phyloP scores from a whole-genome alignment of 306 rosid genomes.

The Lathyrus tuberosus region DNA sequence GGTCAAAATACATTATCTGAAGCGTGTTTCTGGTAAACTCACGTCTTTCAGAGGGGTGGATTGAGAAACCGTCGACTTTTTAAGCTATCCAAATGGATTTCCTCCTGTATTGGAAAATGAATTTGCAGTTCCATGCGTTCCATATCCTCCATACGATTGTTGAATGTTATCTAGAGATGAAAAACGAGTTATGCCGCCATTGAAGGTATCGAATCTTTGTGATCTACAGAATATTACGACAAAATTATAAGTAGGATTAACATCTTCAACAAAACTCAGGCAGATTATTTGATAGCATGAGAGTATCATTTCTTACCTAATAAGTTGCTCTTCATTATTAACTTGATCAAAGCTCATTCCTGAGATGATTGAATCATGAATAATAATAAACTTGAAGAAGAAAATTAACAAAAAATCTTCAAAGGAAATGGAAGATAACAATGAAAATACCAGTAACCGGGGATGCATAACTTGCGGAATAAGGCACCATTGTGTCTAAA shows the following conservation, averaged over 20 bases:
- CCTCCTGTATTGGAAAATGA: slow-evolving; percentile 48
- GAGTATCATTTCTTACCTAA: slow-evolving; percentile 47
- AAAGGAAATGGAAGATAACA: slow-evolving; percentile 36
- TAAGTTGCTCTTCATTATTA: slow-evolving; percentile 38
- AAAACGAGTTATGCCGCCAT: slow-evolving; percentile 32
- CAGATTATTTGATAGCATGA: background rate
- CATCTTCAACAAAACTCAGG: slow-evolving; percentile 8
- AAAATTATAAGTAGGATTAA: background rate
- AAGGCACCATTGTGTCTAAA: slow-evolving; percentile 46
- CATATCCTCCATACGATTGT: slow-evolving; percentile 37
- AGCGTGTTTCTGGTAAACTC: background rate
- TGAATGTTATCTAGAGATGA: slow-evolving; percentile 42
- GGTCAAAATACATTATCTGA: background rate
- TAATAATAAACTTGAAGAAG: slow-evolving; percentile 29
- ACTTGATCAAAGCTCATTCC: slow-evolving; percentile 57
- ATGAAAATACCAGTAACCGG: slow-evolving; percentile 49
- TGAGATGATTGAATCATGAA: slow-evolving; percentile 46
- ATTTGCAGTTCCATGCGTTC: slow-evolving; percentile 38
- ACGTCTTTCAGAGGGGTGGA: background rate
- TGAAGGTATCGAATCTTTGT: slow-evolving; percentile 44
- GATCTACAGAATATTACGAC: slow-evolving; percentile 41
- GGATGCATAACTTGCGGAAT: slow-evolving; percentile 44
- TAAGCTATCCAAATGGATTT: slow-evolving; percentile 70
- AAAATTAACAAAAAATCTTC: background rate
- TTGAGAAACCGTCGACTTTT: background rate